Evolutionary conservation across 129 eudicot genomes (phyloP), one percentile per base, ranked within the genome.

Genomic region (Arctium lappa): DNA sequence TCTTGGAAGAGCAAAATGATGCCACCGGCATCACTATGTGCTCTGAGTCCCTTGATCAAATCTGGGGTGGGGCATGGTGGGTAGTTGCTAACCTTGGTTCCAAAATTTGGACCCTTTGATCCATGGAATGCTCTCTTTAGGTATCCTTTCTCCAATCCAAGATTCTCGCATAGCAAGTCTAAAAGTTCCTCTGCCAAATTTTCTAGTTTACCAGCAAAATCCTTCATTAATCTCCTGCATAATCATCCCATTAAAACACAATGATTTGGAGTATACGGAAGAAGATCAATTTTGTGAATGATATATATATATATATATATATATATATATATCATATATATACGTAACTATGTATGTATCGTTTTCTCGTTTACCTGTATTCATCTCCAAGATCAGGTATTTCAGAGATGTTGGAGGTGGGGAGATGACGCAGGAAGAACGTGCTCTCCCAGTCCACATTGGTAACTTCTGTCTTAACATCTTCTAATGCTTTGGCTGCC

Each of bases 21-120:
- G 86, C 95, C 92, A 68, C 95, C 95, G 37, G 95, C 95, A 81
- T 91, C 90, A 1, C 90, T 89, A 85, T 91, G 96, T 39, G 91
- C 93, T 82, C 96, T 77, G 2, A 89, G 93, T 11, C 96, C 96
- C 83, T 89, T 91, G 81, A 91, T 88, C 50, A 88, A 74, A 65
- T 89, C 89, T 0, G 93, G 93, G 60, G 89, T 86, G 30, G 95
- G 95, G 71, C 95, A 91, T 69, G 91, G 90, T 72, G 95, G 95
- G 80, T 91, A 91, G 91, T 89, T 91, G 81, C 91, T 87, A 32
- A 91, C 91, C 53, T 91, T 91, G 46, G 95, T 91, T 65, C 95
- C 95, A 48, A 91, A 91, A 36, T 84, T 91, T 18, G 93, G 91
- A 63, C 88, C 93, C 22, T 87, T 86, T 65, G 86, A 77, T 44